These are phyloP conservation scores for Beta vulgaris DNA, from an alignment of 148 eudicot species.

Conservation along the genomic window DNA sequence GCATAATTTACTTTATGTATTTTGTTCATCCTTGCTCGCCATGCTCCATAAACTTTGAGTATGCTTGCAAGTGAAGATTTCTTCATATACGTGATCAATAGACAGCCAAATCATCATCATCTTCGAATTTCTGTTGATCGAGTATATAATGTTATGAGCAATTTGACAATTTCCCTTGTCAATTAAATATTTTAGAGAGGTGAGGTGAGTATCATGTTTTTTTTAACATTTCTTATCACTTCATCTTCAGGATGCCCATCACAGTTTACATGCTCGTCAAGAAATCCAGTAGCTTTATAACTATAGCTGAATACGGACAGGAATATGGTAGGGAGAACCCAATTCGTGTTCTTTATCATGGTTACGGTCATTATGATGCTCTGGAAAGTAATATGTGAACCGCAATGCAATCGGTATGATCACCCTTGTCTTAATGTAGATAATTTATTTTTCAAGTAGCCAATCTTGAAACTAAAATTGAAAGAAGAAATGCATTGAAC, in stretches of 20 bases:
- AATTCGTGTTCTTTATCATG: conserved; percentile 66
- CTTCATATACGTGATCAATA: background rate
- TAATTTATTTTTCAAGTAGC: background rate
- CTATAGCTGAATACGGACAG: conserved; percentile 84
- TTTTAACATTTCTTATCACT: conserved; percentile 1
- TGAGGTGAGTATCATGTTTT: background rate
- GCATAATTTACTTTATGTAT: background rate
- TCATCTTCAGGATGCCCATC: conserved; percentile 67
- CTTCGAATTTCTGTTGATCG: background rate
- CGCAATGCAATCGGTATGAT: conserved; percentile 21
- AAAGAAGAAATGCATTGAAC: background rate
- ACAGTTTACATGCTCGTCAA: conserved; percentile 72
- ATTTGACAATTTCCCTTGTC: background rate
- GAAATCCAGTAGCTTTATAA: conserved; percentile 41
- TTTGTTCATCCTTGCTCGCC: background rate
- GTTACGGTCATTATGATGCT: conserved; percentile 84
- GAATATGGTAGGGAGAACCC: conserved; percentile 68
- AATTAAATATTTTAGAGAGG: background rate
- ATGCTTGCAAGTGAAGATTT: background rate
- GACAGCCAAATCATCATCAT: background rate
- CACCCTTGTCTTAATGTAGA: background rate
- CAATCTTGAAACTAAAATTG: background rate
- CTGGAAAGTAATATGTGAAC: conserved; percentile 36
- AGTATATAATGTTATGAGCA: too few relatives aligned
- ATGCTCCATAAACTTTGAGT: background rate